These are phyloP conservation scores for Diophrys appendiculata DNA, from an alignment of 73 alveolate species.

Conservation along the genomic window DNA sequence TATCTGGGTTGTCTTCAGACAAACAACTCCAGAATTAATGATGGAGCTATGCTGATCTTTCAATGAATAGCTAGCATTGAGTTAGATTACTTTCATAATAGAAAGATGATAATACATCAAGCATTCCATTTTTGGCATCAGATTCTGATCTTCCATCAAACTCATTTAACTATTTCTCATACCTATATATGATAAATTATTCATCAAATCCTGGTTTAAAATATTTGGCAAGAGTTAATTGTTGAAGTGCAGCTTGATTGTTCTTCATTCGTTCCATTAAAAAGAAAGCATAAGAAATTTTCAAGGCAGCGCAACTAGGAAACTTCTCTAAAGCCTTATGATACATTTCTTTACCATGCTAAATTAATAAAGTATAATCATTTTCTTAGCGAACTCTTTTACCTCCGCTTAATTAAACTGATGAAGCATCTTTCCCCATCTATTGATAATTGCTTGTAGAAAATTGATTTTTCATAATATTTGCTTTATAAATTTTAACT, in stretches of 20 bases:
- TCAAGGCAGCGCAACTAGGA: constrained; percentile 79
- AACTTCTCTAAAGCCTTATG: constrained; percentile 79
- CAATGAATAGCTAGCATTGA: constrained; percentile 69
- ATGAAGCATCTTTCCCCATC: no score
- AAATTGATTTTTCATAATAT: no score
- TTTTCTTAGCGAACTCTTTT: not conserved
- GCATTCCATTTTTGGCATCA: constrained; percentile 64
- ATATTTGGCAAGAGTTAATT: constrained; percentile 65
- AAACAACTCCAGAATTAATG: constrained; percentile 87
- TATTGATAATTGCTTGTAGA: no score
- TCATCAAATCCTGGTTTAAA: constrained; percentile 89
- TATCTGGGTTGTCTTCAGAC: constrained; percentile 84
- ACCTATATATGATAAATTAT: constrained; percentile 82
- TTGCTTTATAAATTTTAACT: constrained; percentile 50
- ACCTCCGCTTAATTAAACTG: no score
- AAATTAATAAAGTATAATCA: constrained; percentile 12
- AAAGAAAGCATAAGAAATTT: constrained; percentile 86
- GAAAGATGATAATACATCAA: constrained; percentile 75
- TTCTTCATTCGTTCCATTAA: constrained; percentile 87
- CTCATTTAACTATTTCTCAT: constrained; percentile 57
- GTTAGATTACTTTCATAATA: constrained; percentile 77
- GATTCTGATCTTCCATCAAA: constrained; percentile 44
- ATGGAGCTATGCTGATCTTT: constrained; percentile 75
- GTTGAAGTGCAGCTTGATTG: constrained; percentile 79
- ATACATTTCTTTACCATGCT: constrained; percentile 62